phyloP scores from a whole-genome alignment of 2,329 filamentous ascomycete genomes.

The Metarhizium sp. region DNA sequence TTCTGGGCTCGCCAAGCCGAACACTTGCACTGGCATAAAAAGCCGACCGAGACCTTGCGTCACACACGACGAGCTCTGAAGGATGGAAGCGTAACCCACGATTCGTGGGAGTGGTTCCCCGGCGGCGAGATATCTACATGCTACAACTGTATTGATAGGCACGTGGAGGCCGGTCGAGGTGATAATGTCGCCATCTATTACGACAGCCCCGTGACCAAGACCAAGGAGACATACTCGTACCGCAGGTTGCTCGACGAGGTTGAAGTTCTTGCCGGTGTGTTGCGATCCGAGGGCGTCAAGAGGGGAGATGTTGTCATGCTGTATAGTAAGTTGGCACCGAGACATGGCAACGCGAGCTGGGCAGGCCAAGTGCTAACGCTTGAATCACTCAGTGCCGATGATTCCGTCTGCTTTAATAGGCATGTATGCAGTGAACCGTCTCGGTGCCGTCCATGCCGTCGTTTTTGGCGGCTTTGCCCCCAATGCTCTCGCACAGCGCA shows the following conservation, averaged over 20 bases:
- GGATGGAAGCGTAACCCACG: slow-evolving; percentile 52
- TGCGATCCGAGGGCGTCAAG: slow-evolving; percentile 71
- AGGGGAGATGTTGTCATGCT: slow-evolving; percentile 83
- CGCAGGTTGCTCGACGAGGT: slow-evolving; percentile 67
- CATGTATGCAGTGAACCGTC: slow-evolving; percentile 68
- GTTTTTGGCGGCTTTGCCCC: slow-evolving; percentile 91
- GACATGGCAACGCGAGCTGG: neutral
- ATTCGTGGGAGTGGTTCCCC: slow-evolving; percentile 84
- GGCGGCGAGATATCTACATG: slow-evolving; percentile 83
- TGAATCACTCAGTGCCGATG: slow-evolving; percentile 68
- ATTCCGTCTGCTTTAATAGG: slow-evolving; percentile 82
- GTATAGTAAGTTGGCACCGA: slow-evolving; percentile 55
- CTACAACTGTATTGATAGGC: slow-evolving; percentile 85
- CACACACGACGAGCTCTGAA: slow-evolving; percentile 53
- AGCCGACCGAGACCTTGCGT: slow-evolving; percentile 54
- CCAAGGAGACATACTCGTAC: slow-evolving; percentile 68
- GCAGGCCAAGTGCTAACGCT: neutral
- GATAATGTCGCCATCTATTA: slow-evolving; percentile 69
- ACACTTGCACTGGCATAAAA: slow-evolving; percentile 71
- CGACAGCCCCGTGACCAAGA: slow-evolving; percentile 74
- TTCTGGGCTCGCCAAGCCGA: slow-evolving; percentile 73
- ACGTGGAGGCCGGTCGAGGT: slow-evolving; percentile 73
- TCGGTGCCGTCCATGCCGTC: slow-evolving; percentile 83
- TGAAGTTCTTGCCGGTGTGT: slow-evolving; percentile 68
- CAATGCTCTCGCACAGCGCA: slow-evolving; percentile 72